These are phyloP conservation scores for Ustilago bromivora DNA, from an alignment of 1,284 basidiomycete genomes.

Conservation along the genomic window DNA sequence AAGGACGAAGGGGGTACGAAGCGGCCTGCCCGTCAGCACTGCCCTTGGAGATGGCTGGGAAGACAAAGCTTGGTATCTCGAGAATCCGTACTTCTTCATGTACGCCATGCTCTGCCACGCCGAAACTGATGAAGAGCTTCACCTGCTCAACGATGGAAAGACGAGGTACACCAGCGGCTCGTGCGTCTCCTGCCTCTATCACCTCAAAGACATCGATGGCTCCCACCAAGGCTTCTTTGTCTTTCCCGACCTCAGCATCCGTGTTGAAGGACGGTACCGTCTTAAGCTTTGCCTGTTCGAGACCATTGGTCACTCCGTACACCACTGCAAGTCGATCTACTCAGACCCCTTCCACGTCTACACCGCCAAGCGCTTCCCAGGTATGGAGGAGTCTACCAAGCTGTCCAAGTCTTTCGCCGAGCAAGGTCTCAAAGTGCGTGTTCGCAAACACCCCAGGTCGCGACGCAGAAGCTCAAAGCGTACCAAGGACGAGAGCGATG, in stretches of 20 bases:
- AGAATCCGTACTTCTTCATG: conserved; percentile 67
- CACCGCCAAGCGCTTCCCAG: conserved; percentile 65
- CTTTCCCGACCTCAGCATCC: conserved; percentile 70
- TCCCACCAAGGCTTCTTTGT: conserved; percentile 76
- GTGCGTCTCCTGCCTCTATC: conserved; percentile 92
- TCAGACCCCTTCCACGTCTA: conserved; percentile 64
- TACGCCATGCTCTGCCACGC: conserved; percentile 66
- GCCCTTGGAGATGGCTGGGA: conserved; percentile 63
- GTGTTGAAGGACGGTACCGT: conserved; percentile 87
- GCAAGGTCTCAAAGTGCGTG: conserved; percentile 65
- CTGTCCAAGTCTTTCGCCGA: conserved; percentile 64
- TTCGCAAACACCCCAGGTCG: conserved; percentile 63
- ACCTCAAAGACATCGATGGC: conserved; percentile 90
- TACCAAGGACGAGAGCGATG: conserved; percentile 48
- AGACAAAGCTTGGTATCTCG: conserved; percentile 67
- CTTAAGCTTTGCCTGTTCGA: conserved; percentile 87
- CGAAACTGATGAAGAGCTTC: conserved; percentile 82
- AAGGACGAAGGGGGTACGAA: conserved; percentile 37
- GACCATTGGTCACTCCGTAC: conserved; percentile 77
- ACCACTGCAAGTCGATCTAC: conserved; percentile 66
- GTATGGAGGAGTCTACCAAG: conserved; percentile 65
- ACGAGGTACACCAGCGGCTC: conserved; percentile 88
- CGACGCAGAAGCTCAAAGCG: conserved; percentile 45
- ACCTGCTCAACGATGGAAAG: conserved; percentile 92
- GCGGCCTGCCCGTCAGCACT: conserved; percentile 58